Base-by-base conservation (phyloP, 352 stramenopile genomes). In the Pythium folliculosum region DNA sequence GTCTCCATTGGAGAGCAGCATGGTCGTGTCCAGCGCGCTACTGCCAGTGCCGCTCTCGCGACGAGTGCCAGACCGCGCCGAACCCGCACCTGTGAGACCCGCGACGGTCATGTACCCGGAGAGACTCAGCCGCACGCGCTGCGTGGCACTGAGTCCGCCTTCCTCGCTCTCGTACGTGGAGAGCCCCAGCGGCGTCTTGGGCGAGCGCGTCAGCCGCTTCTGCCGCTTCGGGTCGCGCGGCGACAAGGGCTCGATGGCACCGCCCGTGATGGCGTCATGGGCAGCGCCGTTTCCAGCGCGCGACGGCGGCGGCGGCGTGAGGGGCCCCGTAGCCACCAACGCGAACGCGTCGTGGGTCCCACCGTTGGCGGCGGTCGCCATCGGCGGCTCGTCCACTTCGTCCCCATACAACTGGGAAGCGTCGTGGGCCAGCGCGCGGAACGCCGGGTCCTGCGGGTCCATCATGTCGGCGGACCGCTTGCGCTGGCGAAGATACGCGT, bases 51-150 rank as follows among this genome's bases (percentile, higher is more conserved):
- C 51, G n/a, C 63, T 71, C 16, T 71, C 57, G 17, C 35, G 59
- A 12, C 58, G 47, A 13, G 4, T 8, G 25, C 25, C 47, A 7
- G 35, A 40, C 8, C 35, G 35, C 8, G 8, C 27, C 71, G 58
- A 22, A 21, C 63, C 78, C n/a, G 74, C 75, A 12, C 70, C 51
- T 14, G 69, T 74, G 32, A 73, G 68, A 30, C 61, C 69, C 1
- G 70, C 72, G 19, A 51, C 62, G 60, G 52, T 70, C 71, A 63
- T 69, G 43, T 88, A 80, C 7, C 63, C 56, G 0, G 82, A 83
- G 16, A 88, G 51, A 27, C 80, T 85, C 55, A 91, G 75, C 1
- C 84, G 80, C 37, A 88, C 75, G 7, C 77, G 77, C 69, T 92
- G 82, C 9, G 81, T 77, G 5, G 82, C 82, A 56, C 75, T 91